Base-by-base conservation (phyloP, 2,329 filamentous ascomycete species). In the Nannizzia gypsea region DNA sequence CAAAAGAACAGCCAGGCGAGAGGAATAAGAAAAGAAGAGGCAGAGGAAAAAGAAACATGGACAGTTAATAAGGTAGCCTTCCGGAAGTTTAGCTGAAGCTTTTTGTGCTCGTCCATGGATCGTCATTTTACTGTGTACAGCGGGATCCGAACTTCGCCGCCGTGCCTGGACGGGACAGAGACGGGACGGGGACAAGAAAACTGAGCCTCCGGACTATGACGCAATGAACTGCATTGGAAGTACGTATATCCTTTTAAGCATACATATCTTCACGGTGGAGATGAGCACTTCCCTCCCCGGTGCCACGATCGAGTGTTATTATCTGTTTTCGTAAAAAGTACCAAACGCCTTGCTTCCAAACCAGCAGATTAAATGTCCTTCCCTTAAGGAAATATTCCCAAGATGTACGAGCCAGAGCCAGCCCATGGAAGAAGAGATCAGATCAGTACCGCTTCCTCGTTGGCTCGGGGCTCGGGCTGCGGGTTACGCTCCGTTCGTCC, bases 391-490 rank as follows among this genome's bases (percentile, higher is more conserved):
- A 17, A 48, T 48, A 20, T 11, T 20, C 22, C 44, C 11, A 48
- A 48, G 44, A 22, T 48, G 44, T 48, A 22, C 13, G 20, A 20
- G 24, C n/a, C n/a, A n/a, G n/a, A n/a, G 20, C 44, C 5, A 48
- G 44, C 38, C 38, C 44, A 44, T 3, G 9, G 31, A 36, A 36
- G 3, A 9, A 9, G 2, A 48, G 17, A 11, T n/a, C n/a, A n/a
- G 44, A 11, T 54, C 26, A 56, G 71, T 78, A 87, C 67, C 89
- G 81, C 74, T 85, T 85, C 70, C 87, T 83, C 63, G 85, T 83
- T 4, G 90, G 89, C 73, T 95, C 90, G 2, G 92, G 92, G 66
- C 87, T 93, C 0, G 91, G 90, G 71, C 89, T 95, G 69, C 89
- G 82, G 65, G 79, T 88, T 64, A 85, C 83, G 73, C 89, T 95